A percentile compares a stretch with the other conserved stretches of the same genome.
Evolutionary conservation across 768 basidiomycete genomes (phyloP).

Genomic region (Pulveroboletus sp.): DNA sequence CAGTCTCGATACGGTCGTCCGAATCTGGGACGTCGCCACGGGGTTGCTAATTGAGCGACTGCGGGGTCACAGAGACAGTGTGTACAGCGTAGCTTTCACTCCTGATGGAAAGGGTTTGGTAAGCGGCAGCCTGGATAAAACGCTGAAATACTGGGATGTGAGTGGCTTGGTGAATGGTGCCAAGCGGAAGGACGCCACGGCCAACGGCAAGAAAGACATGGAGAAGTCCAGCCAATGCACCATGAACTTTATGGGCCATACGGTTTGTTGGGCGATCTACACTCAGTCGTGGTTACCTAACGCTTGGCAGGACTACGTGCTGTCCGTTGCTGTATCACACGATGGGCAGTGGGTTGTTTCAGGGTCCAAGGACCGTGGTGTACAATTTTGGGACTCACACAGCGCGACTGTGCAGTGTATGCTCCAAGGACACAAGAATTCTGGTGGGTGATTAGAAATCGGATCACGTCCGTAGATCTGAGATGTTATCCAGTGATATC

Average conservation of each 20-base stretch:
- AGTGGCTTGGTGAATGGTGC: constrained; percentile 29
- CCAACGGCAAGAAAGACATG: constrained; percentile 48
- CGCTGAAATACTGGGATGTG: constrained; percentile 85
- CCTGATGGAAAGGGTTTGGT: constrained; percentile 88
- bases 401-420: constrained; percentile 84
- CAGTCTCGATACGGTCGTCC: constrained; percentile 70
- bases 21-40: constrained; percentile 74
- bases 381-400: constrained; percentile 90
- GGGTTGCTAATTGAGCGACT: constrained; percentile 70
- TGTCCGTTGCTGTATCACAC: constrained; percentile 78
- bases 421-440: constrained; percentile 78
- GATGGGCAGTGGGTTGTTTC: constrained; percentile 96
- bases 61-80: constrained; percentile 77
- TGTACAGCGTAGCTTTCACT: constrained; percentile 89
- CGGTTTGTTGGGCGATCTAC: constrained; percentile 42
- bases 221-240: constrained; percentile 57
- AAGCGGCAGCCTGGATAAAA: constrained; percentile 89
- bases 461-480: constrained; percentile 4
- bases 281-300: not conserved
- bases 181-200: constrained; percentile 33
- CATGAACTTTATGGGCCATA: constrained; percentile 89
- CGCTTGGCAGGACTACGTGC: constrained; percentile 58
- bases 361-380: constrained; percentile 93
- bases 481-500: constrained; percentile 52
- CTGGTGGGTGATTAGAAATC: constrained; percentile 41